These are phyloP conservation scores for Microthyrium microscopicum DNA, from an alignment of 2,329 filamentous ascomycete species.

Conservation along the genomic window DNA sequence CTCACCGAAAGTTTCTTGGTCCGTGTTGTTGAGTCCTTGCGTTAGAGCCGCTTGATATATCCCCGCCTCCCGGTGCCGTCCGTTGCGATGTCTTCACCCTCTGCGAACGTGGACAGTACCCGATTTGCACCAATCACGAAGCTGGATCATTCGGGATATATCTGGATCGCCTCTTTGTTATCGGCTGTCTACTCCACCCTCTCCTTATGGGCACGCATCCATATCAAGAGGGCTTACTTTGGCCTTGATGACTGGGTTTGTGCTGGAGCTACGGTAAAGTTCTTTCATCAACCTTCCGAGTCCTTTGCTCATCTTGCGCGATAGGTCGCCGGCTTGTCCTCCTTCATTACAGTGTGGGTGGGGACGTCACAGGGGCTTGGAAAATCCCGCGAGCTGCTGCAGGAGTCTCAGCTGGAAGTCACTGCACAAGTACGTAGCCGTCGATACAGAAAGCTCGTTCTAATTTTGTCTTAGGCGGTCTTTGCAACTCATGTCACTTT, in stretches of 20 bases:
- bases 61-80: slow-evolving; percentile 1
- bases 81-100: too few relatives aligned
- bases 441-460: background rate
- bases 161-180: slow-evolving; percentile 16
- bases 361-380: slow-evolving; percentile 8
- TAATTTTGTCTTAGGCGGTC: slow-evolving; percentile 7
- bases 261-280: slow-evolving; percentile 8
- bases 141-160: slow-evolving; percentile 13
- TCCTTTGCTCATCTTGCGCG: background rate
- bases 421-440: slow-evolving; percentile 2
- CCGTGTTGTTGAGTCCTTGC: too few relatives aligned
- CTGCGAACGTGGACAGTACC: too few relatives aligned
- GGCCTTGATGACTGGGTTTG: slow-evolving; percentile 16
- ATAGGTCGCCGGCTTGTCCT: slow-evolving; percentile 4
- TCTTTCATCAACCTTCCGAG: background rate
- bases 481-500: slow-evolving; percentile 10
- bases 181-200: slow-evolving; percentile 13
- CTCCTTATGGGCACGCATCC: slow-evolving; percentile 12
- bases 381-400: slow-evolving; percentile 3
- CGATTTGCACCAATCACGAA: slow-evolving; percentile 11
- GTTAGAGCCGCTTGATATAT: too few relatives aligned
- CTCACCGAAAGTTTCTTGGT: too few relatives aligned
- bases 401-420: slow-evolving; percentile 1
- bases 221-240: slow-evolving; percentile 14
- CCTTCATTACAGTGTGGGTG: slow-evolving; percentile 5